Conservation (phyloP, 1,284 basidiomycete genomes). For the Puccinia hordei region DNA sequence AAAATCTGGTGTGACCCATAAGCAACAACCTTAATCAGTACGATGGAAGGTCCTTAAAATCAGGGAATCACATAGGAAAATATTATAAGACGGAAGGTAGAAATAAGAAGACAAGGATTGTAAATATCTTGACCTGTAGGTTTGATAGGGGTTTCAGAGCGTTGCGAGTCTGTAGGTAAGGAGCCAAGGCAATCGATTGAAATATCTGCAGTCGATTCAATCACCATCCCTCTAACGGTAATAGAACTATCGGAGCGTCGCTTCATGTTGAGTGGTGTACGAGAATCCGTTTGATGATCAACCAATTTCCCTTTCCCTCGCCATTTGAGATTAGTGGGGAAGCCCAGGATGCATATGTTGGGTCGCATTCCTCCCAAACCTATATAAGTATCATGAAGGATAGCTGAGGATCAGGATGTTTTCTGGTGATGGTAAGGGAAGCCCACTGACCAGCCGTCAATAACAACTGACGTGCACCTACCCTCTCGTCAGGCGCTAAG, state of each 20-base stretch:
- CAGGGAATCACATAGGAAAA: too few relatives aligned
- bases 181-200: slow-evolving; percentile 28
- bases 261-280: slow-evolving; percentile 1
- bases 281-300: background rate
- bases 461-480: slow-evolving; percentile 45
- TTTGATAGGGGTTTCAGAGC: slow-evolving; percentile 31
- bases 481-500: slow-evolving; percentile 41
- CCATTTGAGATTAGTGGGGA: slow-evolving; percentile 48
- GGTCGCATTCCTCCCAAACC: slow-evolving; percentile 48
- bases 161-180: slow-evolving; percentile 45
- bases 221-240: slow-evolving; percentile 33
- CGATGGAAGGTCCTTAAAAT: too few relatives aligned
- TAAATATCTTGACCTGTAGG: background rate
- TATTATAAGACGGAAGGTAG: too few relatives aligned
- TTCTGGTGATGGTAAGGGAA: background rate
- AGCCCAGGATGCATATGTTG: slow-evolving; percentile 49
- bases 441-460: slow-evolving; percentile 40
- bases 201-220: slow-evolving; percentile 22
- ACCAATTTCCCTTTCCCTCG: slow-evolving; percentile 36
- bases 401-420: background rate
- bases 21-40: too few relatives aligned
- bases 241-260: slow-evolving; percentile 40
- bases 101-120: too few relatives aligned
- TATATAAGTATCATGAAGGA: background rate
- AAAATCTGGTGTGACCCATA: too few relatives aligned